phyloP scores from a whole-genome alignment of 2,329 filamentous ascomycete species.

The Emergomyces pasteurianus region DNA sequence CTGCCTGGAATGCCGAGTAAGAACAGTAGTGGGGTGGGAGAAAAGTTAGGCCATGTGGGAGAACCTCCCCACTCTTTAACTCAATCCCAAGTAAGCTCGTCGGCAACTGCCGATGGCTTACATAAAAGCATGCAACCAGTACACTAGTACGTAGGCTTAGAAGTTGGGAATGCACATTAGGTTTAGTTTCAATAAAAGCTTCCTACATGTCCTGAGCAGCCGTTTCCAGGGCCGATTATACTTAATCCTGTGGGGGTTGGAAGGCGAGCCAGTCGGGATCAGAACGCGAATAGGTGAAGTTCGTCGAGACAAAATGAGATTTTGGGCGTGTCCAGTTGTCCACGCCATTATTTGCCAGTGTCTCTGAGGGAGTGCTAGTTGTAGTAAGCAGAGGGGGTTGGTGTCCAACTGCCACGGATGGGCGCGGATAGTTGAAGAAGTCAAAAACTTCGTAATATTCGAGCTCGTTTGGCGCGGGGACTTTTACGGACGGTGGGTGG shows the following conservation, averaged over 20 bases:
- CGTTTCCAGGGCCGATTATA: not conserved
- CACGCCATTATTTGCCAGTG: not conserved
- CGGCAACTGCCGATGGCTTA: not conserved
- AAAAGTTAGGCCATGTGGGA: not conserved
- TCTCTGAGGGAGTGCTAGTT: not conserved
- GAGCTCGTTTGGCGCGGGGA: constrained; percentile 30
- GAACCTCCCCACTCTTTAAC: not conserved
- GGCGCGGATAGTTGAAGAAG: constrained; percentile 33
- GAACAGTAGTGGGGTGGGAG: not conserved
- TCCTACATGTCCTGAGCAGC: not conserved
- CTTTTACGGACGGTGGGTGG: constrained; percentile 29
- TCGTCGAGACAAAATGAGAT: not conserved
- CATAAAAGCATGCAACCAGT: not conserved
- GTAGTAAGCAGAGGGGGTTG: not conserved
- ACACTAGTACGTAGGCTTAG: not conserved
- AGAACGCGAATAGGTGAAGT: not conserved
- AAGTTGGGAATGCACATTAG: not conserved
- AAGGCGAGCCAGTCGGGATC: constrained; percentile 2
- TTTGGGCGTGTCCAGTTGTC: not conserved
- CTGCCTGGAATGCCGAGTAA: not conserved
- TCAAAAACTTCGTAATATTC: constrained; percentile 37
- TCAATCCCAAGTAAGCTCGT: not conserved
- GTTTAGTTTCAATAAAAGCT: too few species aligned
- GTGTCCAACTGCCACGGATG: not conserved
- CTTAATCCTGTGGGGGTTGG: constrained; percentile 2